These are phyloP conservation scores for Kalmanozyma brasiliensis DNA, from an alignment of 1,284 basidiomycete species.

Conservation along the genomic window DNA sequence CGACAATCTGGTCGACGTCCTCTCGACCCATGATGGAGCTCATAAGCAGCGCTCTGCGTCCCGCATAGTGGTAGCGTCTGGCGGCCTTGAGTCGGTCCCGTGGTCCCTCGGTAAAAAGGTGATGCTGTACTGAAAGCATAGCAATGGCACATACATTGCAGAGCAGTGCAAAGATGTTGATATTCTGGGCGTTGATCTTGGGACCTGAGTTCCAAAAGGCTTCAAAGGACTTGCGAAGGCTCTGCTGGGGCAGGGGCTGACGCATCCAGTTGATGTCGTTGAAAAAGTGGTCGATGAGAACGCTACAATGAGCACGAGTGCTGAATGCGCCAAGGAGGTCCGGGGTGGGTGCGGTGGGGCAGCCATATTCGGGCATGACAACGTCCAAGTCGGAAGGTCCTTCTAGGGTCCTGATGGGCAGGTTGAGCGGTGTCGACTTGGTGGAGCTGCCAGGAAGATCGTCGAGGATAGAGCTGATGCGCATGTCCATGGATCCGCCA, in stretches of 20 bases:
- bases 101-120: constrained; percentile 28
- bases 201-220: constrained; percentile 53
- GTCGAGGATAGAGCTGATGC: constrained; percentile 56
- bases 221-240: constrained; percentile 42
- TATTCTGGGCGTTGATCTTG: constrained; percentile 49
- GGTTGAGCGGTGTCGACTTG: constrained; percentile 35
- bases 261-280: constrained; percentile 63
- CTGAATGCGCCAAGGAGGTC: constrained; percentile 50
- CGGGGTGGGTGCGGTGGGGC: constrained; percentile 35
- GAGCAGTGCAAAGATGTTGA: constrained; percentile 60
- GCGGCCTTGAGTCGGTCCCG: constrained; percentile 46
- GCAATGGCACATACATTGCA: constrained; percentile 50
- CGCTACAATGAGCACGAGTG: constrained; percentile 36
- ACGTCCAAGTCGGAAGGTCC: constrained; percentile 48
- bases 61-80: constrained; percentile 48
- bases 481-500: constrained; percentile 52
- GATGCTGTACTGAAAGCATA: constrained; percentile 35
- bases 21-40: constrained; percentile 54
- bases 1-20: constrained; percentile 56
- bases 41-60: constrained; percentile 46
- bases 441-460: constrained; percentile 40
- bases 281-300: constrained; percentile 58
- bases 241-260: constrained; percentile 51
- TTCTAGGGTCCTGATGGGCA: constrained; percentile 45
- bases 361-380: constrained; percentile 58